Percentiles rank a stretch among this genome's conserved stretches.
phyloP scores from a whole-genome alignment of 2,329 filamentous ascomycete genomes.

The Epichloe amarillans region DNA sequence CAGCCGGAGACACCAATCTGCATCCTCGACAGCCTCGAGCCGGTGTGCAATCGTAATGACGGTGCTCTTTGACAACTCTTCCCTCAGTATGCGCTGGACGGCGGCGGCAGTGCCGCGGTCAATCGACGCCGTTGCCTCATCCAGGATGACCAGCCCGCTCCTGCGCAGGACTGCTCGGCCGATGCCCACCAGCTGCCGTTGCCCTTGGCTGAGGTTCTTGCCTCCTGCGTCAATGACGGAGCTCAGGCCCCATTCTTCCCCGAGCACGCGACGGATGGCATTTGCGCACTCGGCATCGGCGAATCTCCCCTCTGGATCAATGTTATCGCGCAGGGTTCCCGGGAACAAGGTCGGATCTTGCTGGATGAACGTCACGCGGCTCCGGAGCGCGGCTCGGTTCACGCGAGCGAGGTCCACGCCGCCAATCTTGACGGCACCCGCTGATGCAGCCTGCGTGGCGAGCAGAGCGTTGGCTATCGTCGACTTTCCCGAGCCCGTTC shows the following conservation, averaged over 20 bases:
- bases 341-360: slow-evolving; percentile 51
- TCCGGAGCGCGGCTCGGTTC: slow-evolving; percentile 41
- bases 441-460: slow-evolving; percentile 37
- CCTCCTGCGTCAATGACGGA: slow-evolving; percentile 45
- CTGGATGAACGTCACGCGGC: slow-evolving; percentile 48
- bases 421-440: slow-evolving; percentile 41
- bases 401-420: slow-evolving; percentile 36
- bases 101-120: slow-evolving; percentile 43
- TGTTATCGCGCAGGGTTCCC: slow-evolving; percentile 45
- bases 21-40: slow-evolving; percentile 47
- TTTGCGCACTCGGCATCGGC: slow-evolving; percentile 36
- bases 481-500: slow-evolving; percentile 79
- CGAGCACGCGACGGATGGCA: slow-evolving; percentile 47
- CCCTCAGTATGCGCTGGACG: slow-evolving; percentile 43
- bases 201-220: slow-evolving; percentile 49
- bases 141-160: slow-evolving; percentile 48
- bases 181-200: slow-evolving; percentile 49
- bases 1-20: slow-evolving; percentile 40
- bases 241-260: slow-evolving; percentile 31
- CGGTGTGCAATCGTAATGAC: slow-evolving; percentile 56
- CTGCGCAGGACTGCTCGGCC: slow-evolving; percentile 45
- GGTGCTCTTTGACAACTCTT: slow-evolving; percentile 41
- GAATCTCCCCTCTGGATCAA: slow-evolving; percentile 53
- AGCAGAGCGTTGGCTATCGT: slow-evolving; percentile 52
- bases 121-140: slow-evolving; percentile 52